Percentiles rank a stretch among this genome's conserved stretches.
Evolutionary conservation across 768 basidiomycete species (phyloP).

Genomic region (Macrocybe gigantea): DNA sequence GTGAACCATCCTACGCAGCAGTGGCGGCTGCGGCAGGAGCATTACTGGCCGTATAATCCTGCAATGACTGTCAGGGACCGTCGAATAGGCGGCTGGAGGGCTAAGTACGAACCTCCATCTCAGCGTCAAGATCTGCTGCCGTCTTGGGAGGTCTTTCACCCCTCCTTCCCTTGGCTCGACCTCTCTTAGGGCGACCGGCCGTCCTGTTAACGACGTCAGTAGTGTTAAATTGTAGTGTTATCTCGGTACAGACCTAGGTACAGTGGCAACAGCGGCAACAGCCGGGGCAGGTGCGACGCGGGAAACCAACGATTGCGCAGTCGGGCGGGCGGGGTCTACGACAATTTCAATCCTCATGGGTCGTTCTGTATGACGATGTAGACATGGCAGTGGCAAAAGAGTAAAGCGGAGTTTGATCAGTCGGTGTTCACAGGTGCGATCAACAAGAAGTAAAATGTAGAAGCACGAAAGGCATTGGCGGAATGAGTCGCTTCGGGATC

Average conservation of each 20-base stretch:
- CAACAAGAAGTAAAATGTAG: neutral
- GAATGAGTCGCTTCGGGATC: too few relatives aligned
- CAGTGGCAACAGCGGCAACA: slow-evolving; percentile 25
- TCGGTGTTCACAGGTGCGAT: slow-evolving; percentile 19
- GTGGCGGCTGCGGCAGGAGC: slow-evolving; percentile 38
- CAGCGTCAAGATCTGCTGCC: slow-evolving; percentile 90
- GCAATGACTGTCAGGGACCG: slow-evolving; percentile 1
- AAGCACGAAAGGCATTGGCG: too few relatives aligned
- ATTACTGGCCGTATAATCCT: slow-evolving; percentile 69
- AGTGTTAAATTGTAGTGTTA: neutral
- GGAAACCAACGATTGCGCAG: slow-evolving; percentile 58
- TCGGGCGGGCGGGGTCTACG: slow-evolving; percentile 70
- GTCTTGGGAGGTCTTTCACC: slow-evolving; percentile 68
- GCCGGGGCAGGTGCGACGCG: slow-evolving; percentile 77
- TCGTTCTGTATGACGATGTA: slow-evolving; percentile 61
- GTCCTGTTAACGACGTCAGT: neutral
- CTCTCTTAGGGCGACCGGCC: slow-evolving; percentile 25
- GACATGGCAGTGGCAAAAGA: slow-evolving; percentile 28
- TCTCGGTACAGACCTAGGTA: neutral
- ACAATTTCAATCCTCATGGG: slow-evolving; percentile 99
- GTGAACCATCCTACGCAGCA: slow-evolving; percentile 1
- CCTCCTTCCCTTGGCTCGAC: slow-evolving; percentile 31
- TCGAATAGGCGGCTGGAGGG: neutral
- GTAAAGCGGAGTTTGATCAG: slow-evolving; percentile 43
- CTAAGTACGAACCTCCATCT: slow-evolving; percentile 77